Conservation (phyloP, 2,329 filamentous ascomycete genomes). For the Fusarium cicatricum region DNA sequence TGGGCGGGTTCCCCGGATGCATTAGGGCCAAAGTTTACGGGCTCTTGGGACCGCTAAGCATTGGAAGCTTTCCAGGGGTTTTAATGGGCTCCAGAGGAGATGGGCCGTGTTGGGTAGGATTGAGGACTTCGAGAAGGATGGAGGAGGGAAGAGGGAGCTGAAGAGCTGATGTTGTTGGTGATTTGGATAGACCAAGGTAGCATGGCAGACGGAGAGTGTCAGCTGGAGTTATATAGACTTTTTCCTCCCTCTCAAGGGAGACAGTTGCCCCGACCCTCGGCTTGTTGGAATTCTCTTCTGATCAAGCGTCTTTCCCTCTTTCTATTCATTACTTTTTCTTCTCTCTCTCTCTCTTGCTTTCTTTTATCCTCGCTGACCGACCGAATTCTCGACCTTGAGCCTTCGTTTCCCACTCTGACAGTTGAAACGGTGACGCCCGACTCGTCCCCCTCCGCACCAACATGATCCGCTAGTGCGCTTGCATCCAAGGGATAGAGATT, state of each 20-base stretch:
- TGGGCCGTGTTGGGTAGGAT: neutral
- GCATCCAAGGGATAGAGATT: neutral
- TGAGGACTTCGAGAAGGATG: conserved; percentile 5
- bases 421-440: conserved; percentile 16
- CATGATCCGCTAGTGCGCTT: conserved; percentile 1
- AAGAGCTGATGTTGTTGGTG: neutral
- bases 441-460: conserved; percentile 11
- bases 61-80: conserved; percentile 24
- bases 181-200: neutral
- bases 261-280: neutral
- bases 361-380: conserved; percentile 13
- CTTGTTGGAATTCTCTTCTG: conserved; percentile 5
- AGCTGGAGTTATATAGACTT: neutral
- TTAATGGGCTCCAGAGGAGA: conserved; percentile 23
- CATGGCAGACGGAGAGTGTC: neutral
- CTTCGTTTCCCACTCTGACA: conserved; percentile 7
- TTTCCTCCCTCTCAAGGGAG: conserved; percentile 1
- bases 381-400: neutral
- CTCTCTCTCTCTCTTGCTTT: neutral
- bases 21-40: conserved; percentile 26
- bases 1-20: conserved; percentile 26
- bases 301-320: conserved; percentile 3
- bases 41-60: conserved; percentile 28
- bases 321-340: conserved; percentile 5
- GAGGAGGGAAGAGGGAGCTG: neutral